A percentile compares a stretch with the other conserved stretches of the same genome.
phyloP scores from a whole-genome alignment of 371 early-diverging fungal genomes.

The Phascolomyces articulosus region DNA sequence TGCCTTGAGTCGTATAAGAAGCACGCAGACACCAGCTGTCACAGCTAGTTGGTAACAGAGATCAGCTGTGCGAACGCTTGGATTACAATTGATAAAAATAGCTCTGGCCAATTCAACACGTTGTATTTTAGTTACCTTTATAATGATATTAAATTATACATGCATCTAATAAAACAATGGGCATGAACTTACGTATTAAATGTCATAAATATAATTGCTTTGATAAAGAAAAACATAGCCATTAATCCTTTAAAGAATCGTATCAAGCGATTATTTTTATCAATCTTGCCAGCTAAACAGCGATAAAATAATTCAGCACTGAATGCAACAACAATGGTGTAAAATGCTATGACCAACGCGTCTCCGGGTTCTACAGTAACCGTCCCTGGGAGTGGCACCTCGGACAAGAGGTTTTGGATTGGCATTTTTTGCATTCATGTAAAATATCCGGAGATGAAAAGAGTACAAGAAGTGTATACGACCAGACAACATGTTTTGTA shows the following conservation, averaged over 20 bases:
- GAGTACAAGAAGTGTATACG: background rate
- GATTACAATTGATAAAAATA: slow-evolving; percentile 16
- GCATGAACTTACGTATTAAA: background rate
- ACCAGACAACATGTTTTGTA: too few species aligned
- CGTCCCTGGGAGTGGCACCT: background rate
- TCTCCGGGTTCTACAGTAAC: background rate
- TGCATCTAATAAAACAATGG: too few species aligned
- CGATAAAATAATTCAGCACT: slow-evolving; percentile 8
- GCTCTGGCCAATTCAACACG: background rate
- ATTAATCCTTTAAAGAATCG: slow-evolving; percentile 13
- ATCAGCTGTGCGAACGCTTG: slow-evolving; percentile 29
- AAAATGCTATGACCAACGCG: background rate
- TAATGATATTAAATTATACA: too few species aligned
- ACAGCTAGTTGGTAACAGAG: slow-evolving; percentile 40
- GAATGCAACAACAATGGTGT: slow-evolving; percentile 8
- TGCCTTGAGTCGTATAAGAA: slow-evolving; percentile 32
- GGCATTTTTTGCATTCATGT: background rate
- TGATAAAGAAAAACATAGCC: slow-evolving; percentile 7
- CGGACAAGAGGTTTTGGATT: background rate
- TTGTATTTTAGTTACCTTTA: too few species aligned
- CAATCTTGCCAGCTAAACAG: slow-evolving; percentile 1
- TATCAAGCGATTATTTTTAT: background rate
- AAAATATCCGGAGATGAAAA: background rate
- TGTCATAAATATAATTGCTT: slow-evolving; percentile 9
- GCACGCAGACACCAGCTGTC: slow-evolving; percentile 36